Evolutionary conservation across 495 filamentous ascomycete genomes (phyloP), one percentile per base, ranked within the genome.

Genomic region (Annulohypoxylon nitens): DNA sequence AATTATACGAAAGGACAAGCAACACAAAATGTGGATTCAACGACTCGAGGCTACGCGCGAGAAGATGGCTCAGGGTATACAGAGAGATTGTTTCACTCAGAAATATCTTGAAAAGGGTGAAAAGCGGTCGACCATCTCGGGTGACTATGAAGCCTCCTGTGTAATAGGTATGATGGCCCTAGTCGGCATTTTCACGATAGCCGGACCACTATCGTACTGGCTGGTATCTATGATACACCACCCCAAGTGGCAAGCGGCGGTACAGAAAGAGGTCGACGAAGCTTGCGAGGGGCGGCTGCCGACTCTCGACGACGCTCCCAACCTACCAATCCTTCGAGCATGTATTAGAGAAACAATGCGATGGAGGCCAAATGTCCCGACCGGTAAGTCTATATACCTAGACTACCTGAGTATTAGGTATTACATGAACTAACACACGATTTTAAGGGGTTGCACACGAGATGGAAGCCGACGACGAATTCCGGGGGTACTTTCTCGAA

Each of bases 321-420:
- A 77, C 7, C 73, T 87, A 14, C 86, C 85, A 0, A 78, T 78
- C 2, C 68, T 90, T 18, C 80, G 87, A 34, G 88, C 89, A 0
- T 83, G 86, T 55, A 84, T 89, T 45, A 83, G 84, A 53, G 87
- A 89, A 73, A 80, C 81, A 10, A 78, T 89, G 74, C 81, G 89
- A 30, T 90, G 88, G 88, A 82, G 81, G 43, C 88, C 88, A 9
- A 83, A 82, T 53, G 82, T 83, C 0, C 82, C 82, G 3, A 80
- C 81, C 2, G 81, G 81, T 82, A 39, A 57, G 78, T 69, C 5
- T 3, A 16, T 51, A 14, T 2, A n/a, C n/a, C n/a, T n/a, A 43
- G 12, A 6, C 6, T 26, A 6, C 2, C 57, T 2, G 43, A 7
- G 12, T 7, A 18, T 14, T 2, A 25, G 1, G 25, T 14, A 8